Evolutionary conservation across 2,329 filamentous ascomycete genomes (phyloP).

Genomic region (Aspergillus melleus): DNA sequence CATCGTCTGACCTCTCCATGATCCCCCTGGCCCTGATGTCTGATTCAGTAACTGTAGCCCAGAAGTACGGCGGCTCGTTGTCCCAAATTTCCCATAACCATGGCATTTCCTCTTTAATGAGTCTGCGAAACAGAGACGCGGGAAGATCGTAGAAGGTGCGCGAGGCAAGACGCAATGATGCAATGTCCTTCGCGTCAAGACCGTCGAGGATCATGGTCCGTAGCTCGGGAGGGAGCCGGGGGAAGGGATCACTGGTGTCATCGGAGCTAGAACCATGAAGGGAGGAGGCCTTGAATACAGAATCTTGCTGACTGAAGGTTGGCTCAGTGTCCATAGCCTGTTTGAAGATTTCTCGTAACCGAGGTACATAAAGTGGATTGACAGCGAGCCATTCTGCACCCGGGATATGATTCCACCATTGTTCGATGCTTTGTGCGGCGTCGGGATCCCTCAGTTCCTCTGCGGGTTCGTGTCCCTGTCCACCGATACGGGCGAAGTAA

Average conservation of each 20-base stretch:
- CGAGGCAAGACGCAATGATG: background rate
- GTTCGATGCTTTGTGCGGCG: no score
- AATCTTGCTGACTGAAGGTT: background rate
- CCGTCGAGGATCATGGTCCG: background rate
- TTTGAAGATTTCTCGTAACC: background rate
- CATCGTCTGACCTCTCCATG: background rate
- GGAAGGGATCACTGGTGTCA: background rate
- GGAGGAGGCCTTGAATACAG: background rate
- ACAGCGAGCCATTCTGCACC: slow-evolving; percentile 1
- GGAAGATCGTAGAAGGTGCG: background rate
- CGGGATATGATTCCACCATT: background rate
- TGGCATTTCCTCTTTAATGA: background rate
- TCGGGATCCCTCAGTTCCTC: background rate
- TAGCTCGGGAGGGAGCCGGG: background rate
- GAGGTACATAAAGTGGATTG: slow-evolving; percentile 6
- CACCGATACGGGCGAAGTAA: background rate
- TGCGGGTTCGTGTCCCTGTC: no score
- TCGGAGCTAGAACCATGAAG: no score
- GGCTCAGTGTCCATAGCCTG: background rate
- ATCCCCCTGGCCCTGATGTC: background rate
- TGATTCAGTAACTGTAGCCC: background rate
- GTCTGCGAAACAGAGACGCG: background rate
- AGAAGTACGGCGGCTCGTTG: background rate
- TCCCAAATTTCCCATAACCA: background rate
- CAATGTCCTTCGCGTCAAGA: background rate